These are phyloP conservation scores for Lentinula novae-zelandiae DNA, from an alignment of 1,284 basidiomycete species.

Conservation along the genomic window DNA sequence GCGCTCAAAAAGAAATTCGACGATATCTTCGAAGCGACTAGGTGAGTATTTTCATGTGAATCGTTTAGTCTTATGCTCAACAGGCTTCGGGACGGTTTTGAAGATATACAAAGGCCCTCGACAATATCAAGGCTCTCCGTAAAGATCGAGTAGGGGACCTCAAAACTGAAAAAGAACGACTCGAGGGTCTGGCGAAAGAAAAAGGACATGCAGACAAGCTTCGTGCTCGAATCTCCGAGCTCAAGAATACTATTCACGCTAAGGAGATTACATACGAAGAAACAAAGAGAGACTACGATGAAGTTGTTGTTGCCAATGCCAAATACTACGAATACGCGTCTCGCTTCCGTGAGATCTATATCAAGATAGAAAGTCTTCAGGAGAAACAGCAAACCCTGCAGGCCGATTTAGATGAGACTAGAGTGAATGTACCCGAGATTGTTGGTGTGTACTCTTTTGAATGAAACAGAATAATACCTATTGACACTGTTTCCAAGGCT, in stretches of 20 bases:
- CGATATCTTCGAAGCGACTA: conserved; percentile 98
- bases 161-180: conserved; percentile 90
- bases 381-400: conserved; percentile 56
- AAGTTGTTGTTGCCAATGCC: conserved; percentile 71
- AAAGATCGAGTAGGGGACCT: conserved; percentile 91
- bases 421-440: conserved; percentile 69
- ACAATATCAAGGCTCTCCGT: conserved; percentile 84
- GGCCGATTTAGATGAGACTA: conserved; percentile 59
- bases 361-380: conserved; percentile 67
- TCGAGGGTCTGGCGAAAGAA: conserved; percentile 79
- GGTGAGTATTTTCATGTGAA: conserved; percentile 38
- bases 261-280: conserved; percentile 79
- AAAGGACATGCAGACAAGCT: conserved; percentile 87
- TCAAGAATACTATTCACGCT: conserved; percentile 57
- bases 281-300: conserved; percentile 63
- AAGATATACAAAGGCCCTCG: conserved; percentile 95
- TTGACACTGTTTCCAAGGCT: conserved; percentile 42
- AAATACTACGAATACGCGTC: conserved; percentile 82
- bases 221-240: conserved; percentile 62
- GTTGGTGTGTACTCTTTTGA: conserved; percentile 46
- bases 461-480: background rate
- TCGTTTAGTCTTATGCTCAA: background rate
- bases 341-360: conserved; percentile 82
- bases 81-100: background rate
- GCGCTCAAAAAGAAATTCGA: conserved; percentile 98